phyloP scores from a whole-genome alignment of 352 stramenopile species.

The Globisporangium nodosum region DNA sequence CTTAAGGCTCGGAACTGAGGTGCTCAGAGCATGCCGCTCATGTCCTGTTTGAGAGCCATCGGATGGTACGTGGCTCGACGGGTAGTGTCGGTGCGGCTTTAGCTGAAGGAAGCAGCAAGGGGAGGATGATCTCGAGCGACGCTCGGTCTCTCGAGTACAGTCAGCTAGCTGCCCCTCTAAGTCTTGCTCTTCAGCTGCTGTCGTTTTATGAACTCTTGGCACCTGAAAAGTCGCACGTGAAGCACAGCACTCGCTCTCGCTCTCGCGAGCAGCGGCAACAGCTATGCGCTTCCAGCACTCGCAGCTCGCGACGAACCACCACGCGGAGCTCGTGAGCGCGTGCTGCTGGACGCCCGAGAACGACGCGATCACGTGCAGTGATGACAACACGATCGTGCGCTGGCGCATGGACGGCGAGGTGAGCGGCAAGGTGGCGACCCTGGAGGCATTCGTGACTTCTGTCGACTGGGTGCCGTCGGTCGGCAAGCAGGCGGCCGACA shows the following conservation, averaged over 20 bases:
- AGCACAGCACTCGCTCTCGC: background rate
- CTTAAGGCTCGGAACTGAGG: too few species aligned
- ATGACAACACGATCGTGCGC: conserved; percentile 78
- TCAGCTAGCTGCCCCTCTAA: too few species aligned
- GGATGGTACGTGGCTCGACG: too few species aligned
- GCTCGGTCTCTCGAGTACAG: too few species aligned
- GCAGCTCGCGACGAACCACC: conserved; percentile 64
- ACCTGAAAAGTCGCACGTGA: too few species aligned
- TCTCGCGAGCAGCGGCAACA: background rate
- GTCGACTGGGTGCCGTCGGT: conserved; percentile 80
- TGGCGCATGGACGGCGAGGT: conserved; percentile 86
- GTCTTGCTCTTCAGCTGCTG: too few species aligned
- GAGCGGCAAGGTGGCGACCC: conserved; percentile 56
- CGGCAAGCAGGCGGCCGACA: conserved; percentile 76
- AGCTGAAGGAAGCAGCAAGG: too few species aligned
- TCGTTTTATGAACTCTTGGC: too few species aligned
- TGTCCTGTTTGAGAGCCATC: too few species aligned
- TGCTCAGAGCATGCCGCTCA: too few species aligned
- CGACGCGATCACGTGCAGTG: conserved; percentile 82
- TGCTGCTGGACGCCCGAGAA: conserved; percentile 88
- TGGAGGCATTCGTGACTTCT: conserved; percentile 73
- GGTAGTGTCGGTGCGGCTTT: too few species aligned
- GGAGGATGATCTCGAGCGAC: too few species aligned
- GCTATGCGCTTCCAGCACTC: conserved; percentile 77
- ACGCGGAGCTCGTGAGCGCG: conserved; percentile 78